Percentiles rank a stretch among this genome's conserved stretches.
These are phyloP conservation scores for Tricholoma saponaceum DNA, from an alignment of 768 basidiomycete species.

Conservation along the genomic window DNA sequence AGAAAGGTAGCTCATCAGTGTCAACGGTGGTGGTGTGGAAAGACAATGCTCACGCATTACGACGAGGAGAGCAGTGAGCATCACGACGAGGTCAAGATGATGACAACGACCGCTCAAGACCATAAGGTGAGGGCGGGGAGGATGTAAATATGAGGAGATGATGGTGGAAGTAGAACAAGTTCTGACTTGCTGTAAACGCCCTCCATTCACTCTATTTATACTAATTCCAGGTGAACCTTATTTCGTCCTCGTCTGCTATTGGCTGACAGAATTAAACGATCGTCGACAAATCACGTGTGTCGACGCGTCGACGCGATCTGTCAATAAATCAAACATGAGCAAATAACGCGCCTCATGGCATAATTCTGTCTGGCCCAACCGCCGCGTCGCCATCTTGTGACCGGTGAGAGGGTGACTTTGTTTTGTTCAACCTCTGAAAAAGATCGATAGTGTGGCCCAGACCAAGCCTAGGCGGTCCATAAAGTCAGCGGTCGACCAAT, in stretches of 20 bases:
- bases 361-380: no score
- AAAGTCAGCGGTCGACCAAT: no score
- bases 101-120: not conserved
- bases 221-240: not conserved
- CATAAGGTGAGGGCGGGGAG: not conserved
- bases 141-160: not conserved
- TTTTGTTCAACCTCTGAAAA: no score
- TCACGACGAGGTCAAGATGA: not conserved
- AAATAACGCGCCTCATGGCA: no score
- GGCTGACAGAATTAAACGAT: not conserved
- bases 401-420: no score
- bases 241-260: not conserved
- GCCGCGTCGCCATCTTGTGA: no score
- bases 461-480: no score
- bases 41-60: not conserved
- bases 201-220: not conserved
- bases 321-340: constrained; percentile 2
- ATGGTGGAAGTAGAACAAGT: not conserved
- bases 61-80: not conserved
- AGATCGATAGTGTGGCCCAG: no score
- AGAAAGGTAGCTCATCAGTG: not conserved
- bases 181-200: not conserved
- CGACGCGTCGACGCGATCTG: not conserved
- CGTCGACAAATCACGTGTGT: not conserved
- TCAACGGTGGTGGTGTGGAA: not conserved